Evolutionary conservation across 129 eudicot species (phyloP), one percentile per base, ranked within the genome.

Genomic region (Pseudognaphalium luteoalbum): DNA sequence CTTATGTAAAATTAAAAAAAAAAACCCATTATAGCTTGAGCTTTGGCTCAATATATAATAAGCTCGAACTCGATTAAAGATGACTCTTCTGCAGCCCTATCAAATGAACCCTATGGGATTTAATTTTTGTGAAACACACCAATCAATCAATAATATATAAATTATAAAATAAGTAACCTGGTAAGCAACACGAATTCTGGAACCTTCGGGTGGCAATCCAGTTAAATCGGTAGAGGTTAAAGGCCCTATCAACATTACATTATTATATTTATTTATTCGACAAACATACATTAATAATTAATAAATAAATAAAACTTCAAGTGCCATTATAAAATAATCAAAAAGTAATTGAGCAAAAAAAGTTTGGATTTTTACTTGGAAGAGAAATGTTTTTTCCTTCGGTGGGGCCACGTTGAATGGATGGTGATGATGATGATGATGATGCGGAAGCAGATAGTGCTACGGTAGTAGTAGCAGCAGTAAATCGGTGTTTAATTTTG

Each of bases 121-220:
- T 44, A 2, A 8, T 5, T 54, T n/a, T 17, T 15, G 19, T 54
- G 22, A 54, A 17, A 17, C 7, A 22, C 1, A 54, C 17, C 22
- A n/a, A 25, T 25, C 28, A 25, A 25, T 25, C 28, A 25, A 25
- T 25, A 25, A 25, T 0, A 25, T 16, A 54, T 5, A 54, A 4
- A 61, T 61, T 11, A 9, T 35, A 25, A 34, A 42, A 44, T 7
- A 34, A 7, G 17, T 10, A 70, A 63, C 98, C 98, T 92, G 96
- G 61, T 92, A 92, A 22, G 98, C 98, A 62, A 92, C 98, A 11
- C 98, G 94, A 74, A 92, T 85, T 68, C 89, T 86, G 76, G 98
- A 81, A n/a, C 96, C 95, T 84, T 67, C 90, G 42, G 70, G 82
- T 7, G 74, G 80, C 73, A 73, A 70, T 81, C 69, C 76, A 70